Base-by-base conservation (phyloP, 202 grass and related monocot genomes). In the Dendrocalamus latiflorus region DNA sequence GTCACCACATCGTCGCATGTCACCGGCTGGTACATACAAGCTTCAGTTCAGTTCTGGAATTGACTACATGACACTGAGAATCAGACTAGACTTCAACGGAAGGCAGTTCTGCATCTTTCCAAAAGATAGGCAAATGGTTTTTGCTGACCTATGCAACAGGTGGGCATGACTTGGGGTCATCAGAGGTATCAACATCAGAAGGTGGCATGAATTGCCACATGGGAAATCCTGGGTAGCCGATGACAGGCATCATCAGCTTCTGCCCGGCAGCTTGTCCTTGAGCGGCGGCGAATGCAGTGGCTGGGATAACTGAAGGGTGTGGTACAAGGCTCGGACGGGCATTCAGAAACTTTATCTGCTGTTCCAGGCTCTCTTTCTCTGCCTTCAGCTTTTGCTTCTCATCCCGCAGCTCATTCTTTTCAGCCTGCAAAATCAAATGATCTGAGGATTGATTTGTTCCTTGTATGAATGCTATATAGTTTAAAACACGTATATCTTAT, bases 181-280 rank as follows among this genome's bases (percentile, higher is more conserved):
- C 86, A 4, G 97, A 91, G 36, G 97, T 99, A 86, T 99, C 97
- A 34, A 99, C 91, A 62, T 99, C 93, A 72, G 93, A 74, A 85
- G 97, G 89, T 3, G 89, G 93, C 97, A 99, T 99, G 86, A 96
- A 99, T 63, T 99, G 97, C 97, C 97, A 99, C 97, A 99, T 99
- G 8, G 93, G 97, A 61, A 92, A 96, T 56, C 96, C 93, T 57
- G 91, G 97, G 71, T 94, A 99, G 10, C 97, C 79, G 16, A 99
- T 86, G 37, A 99, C 57, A 45, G 96, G 96, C 89, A 99, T 92
- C 91, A 99, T 90, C 70, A 99, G 70, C 81, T 99, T 99, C 77
- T 94, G 93, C 20, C 87, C 86, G 0, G 89, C 86, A 24, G 91
- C 42, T 18, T 90, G 88, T 5, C 91, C 91, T 30, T 90, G 90